A percentile compares a stretch with the other conserved stretches of the same genome.
Conservation (phyloP, 129 eudicot species). For the Scalesia atractyloides region DNA sequence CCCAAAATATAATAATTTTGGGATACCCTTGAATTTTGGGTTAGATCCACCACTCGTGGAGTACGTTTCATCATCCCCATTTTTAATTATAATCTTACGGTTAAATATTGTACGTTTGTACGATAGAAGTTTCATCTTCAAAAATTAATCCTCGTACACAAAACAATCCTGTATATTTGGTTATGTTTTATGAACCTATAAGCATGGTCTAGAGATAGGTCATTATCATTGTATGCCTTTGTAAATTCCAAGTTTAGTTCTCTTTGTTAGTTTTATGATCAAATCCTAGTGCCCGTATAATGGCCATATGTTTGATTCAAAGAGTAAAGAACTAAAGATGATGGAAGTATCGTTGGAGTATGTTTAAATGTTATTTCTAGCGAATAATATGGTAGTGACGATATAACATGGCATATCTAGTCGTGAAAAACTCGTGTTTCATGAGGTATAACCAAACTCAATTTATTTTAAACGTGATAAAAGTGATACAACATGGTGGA, state of each 20-base stretch:
- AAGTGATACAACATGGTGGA: not conserved
- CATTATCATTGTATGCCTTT: constrained; percentile 17
- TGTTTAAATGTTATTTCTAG: not conserved
- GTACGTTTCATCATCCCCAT: no score
- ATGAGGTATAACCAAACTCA: not conserved
- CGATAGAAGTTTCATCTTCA: no score
- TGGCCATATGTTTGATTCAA: not conserved
- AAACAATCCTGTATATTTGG: not conserved
- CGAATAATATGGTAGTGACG: not conserved
- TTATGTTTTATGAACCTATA: constrained; percentile 2
- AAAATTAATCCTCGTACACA: not conserved
- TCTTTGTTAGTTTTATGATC: not conserved
- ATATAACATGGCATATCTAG: not conserved
- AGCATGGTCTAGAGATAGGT: no score
- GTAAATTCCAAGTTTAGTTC: constrained; percentile 22
- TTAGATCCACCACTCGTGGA: no score
- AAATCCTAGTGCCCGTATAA: not conserved
- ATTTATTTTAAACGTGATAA: not conserved
- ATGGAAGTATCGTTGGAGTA: not conserved
- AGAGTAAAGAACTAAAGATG: not conserved
- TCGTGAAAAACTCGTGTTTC: not conserved
- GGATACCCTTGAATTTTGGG: no score
- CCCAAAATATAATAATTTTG: no score
- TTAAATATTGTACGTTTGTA: not conserved
- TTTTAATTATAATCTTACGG: not conserved